phyloP scores from a whole-genome alignment of 805 yeast genomes.

The Wickerhamomyces silvicola region DNA sequence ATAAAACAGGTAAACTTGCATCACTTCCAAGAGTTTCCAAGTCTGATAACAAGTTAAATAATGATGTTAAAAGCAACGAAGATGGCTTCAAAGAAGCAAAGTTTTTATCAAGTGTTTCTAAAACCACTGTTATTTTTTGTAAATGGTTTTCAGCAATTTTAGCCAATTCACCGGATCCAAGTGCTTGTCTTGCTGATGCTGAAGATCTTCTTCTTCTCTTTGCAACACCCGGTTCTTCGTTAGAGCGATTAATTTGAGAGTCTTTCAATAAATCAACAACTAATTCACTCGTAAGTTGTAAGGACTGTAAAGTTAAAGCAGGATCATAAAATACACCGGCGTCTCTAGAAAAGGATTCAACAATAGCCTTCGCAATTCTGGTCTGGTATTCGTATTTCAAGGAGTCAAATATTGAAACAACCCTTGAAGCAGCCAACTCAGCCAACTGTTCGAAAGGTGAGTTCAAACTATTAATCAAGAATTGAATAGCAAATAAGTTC shows the following conservation, averaged over 20 bases:
- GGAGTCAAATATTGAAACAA: slow-evolving; percentile 48
- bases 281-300: slow-evolving; percentile 47
- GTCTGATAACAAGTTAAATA: slow-evolving; percentile 63
- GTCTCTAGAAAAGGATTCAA: slow-evolving; percentile 46
- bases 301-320: slow-evolving; percentile 44
- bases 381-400: slow-evolving; percentile 55
- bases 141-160: slow-evolving; percentile 73
- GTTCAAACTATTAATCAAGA: slow-evolving; percentile 49
- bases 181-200: slow-evolving; percentile 67
- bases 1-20: slow-evolving; percentile 84
- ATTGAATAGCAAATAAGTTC: slow-evolving; percentile 47
- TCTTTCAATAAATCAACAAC: slow-evolving; percentile 54
- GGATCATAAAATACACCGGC: slow-evolving; percentile 43
- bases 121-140: slow-evolving; percentile 65
- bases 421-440: slow-evolving; percentile 42
- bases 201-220: slow-evolving; percentile 84
- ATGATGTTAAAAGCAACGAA: slow-evolving; percentile 41
- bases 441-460: slow-evolving; percentile 38
- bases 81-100: slow-evolving; percentile 25
- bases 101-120: slow-evolving; percentile 68
- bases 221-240: slow-evolving; percentile 38
- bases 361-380: slow-evolving; percentile 49
- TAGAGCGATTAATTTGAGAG: slow-evolving; percentile 47
- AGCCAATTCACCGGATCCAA: slow-evolving; percentile 61
- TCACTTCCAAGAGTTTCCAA: slow-evolving; percentile 82